Evolutionary conservation across 371 early-diverging fungal species (phyloP), one percentile per base, ranked within the genome.

Genomic region (Actinomortierella ambigua): DNA sequence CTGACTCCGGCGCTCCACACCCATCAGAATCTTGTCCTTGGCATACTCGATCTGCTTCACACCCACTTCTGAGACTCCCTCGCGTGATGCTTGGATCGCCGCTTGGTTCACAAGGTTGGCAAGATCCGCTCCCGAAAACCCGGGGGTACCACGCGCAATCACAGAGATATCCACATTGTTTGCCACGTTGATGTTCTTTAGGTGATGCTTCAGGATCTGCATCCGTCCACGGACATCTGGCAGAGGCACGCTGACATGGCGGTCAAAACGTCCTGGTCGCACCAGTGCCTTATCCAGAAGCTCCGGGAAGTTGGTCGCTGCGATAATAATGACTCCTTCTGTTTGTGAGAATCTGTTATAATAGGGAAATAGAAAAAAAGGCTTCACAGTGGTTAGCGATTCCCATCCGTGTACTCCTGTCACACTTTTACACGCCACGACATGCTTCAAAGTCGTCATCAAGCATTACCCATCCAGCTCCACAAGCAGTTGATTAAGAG

Each of bases 271-370:
- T 15, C 99, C 99, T 6, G 99, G 99, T 13, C 99, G 88, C 34
- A 95, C 89, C 55, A 99, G 82, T 1, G 99, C 99, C 60, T 95
- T 94, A 76, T 99, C 99, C 22, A 99, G 81, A 17, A 98, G 84
- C 57, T 99, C 99, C 2, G 99, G 98, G 47, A 96, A 94, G 79
- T 99, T 99, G 52, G 99, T 99, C 6, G 99, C 99, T 1, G 95
- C 99, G 71, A 99, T 95, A 55, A 99, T 90, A 53, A 99, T 96
- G 13, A 99, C 94, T 7, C 97, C 97, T 73, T 93, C 94, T 20
- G 91, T 88, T 60, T 93, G 88, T 15, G 92, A 90, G 71, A 98
- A 98, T 8, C 83, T 85, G 42, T 3, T 27, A 52, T 23, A 43
- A 23, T 1, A 23, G 27, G 8, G 20, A 23, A 53, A 47, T 50